Evolutionary conservation across 345 rosid species (phyloP).

Genomic region (Raphanus raphanistrum): DNA sequence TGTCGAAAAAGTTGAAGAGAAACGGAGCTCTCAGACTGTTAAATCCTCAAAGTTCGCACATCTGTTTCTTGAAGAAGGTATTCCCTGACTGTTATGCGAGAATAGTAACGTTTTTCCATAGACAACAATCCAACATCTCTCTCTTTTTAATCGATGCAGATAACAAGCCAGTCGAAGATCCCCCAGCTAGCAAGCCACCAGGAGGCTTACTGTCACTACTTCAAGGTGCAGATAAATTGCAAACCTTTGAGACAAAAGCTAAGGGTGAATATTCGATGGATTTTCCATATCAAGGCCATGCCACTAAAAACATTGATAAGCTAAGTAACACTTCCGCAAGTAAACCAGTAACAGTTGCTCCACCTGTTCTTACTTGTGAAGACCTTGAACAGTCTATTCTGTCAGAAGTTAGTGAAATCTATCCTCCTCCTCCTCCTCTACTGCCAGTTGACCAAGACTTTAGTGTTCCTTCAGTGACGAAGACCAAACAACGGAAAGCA

Average conservation of each 20-base stretch:
- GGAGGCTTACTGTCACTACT: slow-evolving; percentile 73
- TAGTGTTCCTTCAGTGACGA: slow-evolving; percentile 40
- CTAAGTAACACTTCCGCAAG: slow-evolving; percentile 27
- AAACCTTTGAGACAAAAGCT: slow-evolving; percentile 48
- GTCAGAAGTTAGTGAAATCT: slow-evolving; percentile 56
- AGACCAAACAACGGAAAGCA: slow-evolving; percentile 48
- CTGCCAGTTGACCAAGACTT: slow-evolving; percentile 37
- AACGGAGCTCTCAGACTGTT: slow-evolving; percentile 41
- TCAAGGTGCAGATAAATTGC: slow-evolving; percentile 65
- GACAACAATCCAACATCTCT: neutral
- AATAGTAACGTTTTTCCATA: slow-evolving; percentile 5
- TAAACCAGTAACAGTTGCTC: slow-evolving; percentile 43
- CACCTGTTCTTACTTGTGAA: slow-evolving; percentile 91
- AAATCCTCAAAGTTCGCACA: slow-evolving; percentile 87
- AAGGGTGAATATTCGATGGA: slow-evolving; percentile 31
- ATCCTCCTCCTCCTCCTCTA: slow-evolving; percentile 40
- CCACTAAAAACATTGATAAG: slow-evolving; percentile 42
- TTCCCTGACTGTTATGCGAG: slow-evolving; percentile 8
- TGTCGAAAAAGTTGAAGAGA: slow-evolving; percentile 51
- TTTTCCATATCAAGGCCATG: slow-evolving; percentile 46
- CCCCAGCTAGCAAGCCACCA: slow-evolving; percentile 45
- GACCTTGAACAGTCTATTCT: slow-evolving; percentile 95
- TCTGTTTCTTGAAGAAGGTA: slow-evolving; percentile 92
- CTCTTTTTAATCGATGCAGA: slow-evolving; percentile 45
- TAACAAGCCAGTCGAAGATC: slow-evolving; percentile 58